Base-by-base conservation (phyloP, 495 filamentous ascomycete genomes). In the Aspergillus ostianus region DNA sequence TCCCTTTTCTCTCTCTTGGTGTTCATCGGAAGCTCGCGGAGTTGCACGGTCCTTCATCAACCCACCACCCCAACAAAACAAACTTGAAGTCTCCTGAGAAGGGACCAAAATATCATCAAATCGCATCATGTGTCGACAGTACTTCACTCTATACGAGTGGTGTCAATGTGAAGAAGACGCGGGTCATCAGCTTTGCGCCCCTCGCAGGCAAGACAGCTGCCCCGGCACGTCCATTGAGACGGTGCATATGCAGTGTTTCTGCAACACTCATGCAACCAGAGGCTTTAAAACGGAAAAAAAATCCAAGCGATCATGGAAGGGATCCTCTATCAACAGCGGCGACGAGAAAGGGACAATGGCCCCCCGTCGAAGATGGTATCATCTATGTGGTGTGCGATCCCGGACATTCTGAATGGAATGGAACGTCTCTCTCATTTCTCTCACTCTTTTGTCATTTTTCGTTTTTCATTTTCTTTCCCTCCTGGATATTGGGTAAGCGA, bases 181-280 rank as follows among this genome's bases (percentile, higher is more conserved):
- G 18, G 74, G 75, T 56, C 59, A 71, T 27, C 67, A 64, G 44
- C 48, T 69, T 20, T 76, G 74, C 60, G 54, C 71, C 23, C 60
- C 62, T 32, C 62, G 69, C 53, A 70, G 64, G 10, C 66, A 66
- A 52, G 67, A 69, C 51, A 67, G 54, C 55, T 80, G 76, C 45
- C 64, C 72, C 12, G 72, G 72, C 1, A 53, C 77, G 12, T 70
- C 65, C 32, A 57, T 75, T 27, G 72, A 80, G 48, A 76, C 72
- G 9, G 77, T 77, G 5, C 73, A 74, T 30, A 75, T 80, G 76
- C 73, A 80, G 27, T 77, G 74, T 44, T 80, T 75, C 66, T 78
- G 77, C 67, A 68, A 77, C 54, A 60, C 58, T 0, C 77, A 80
- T 48, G 75, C 77, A 6, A 74, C 67, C 3, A 71, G 69, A 15